Evolutionary conservation across 129 eudicot species (phyloP), one percentile per base, ranked within the genome.

Genomic region (Gnaphalium uliginosum): DNA sequence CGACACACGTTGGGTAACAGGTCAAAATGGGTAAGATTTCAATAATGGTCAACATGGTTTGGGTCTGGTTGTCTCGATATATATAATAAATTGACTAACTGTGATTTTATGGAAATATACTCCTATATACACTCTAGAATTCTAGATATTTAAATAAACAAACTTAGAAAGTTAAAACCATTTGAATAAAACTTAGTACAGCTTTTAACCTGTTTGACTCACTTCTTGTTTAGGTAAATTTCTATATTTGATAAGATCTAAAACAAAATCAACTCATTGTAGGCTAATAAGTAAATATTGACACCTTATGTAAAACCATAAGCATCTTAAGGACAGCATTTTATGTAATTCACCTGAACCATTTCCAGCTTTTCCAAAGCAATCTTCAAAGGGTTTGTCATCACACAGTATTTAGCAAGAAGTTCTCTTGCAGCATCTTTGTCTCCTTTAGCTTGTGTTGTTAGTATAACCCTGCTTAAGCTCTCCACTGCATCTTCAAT

Each of bases 361-460:
- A n/a, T 29, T 78, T 87, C 91, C 81, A 93, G 72, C 64, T 88
- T 85, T n/a, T 78, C 85, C 84, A 93, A 71, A 65, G 96, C 98
- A 76, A 71, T 25, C 83, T 81, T 82, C 68, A 93, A 74, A 66
- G 96, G 96, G 53, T 69, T 74, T 66, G 96, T 81, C 92, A 93
- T 76, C 72, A 66, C 81, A 81, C 91, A 82, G 58, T 93, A 87
- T 83, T 85, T 84, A 56, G 69, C 75, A 65, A 93, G 91, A 82
- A 93, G 91, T 43, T 82, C 41, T 79, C 68, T 54, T 27, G 96
- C 97, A n/a, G 90, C 96, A 32, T 68, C 73, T 90, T 93, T 93
- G 81, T 90, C 96, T 0, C 98, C 98, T 77, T 75, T 88, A 76
- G 93, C 98, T 77, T 93, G 98, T 83, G 90, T 76, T 46, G 96